Percentiles rank a stretch among this genome's conserved stretches.
Conservation (phyloP, 331 rosid species). For the Pyracantha coccinea region DNA sequence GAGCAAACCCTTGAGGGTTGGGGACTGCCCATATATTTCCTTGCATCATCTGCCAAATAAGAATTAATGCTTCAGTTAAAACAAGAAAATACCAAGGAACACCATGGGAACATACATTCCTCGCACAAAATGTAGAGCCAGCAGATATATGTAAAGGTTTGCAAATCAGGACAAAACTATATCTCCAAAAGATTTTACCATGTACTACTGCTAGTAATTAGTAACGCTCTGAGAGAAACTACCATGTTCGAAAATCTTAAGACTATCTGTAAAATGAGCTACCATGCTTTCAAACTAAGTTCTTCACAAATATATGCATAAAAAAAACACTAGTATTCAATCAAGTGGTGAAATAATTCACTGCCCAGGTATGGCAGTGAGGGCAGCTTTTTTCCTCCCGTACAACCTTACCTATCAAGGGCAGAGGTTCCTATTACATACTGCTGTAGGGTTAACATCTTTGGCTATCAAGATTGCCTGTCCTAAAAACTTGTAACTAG, state of each 20-base stretch:
- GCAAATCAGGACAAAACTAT: neutral
- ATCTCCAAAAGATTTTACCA: neutral
- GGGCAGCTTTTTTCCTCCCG: neutral
- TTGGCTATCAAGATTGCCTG: neutral
- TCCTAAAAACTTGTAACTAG: neutral
- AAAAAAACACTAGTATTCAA: neutral
- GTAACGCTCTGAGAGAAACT: neutral
- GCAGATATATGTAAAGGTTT: neutral
- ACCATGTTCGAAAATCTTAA: neutral
- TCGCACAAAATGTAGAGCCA: neutral
- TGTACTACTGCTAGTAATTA: neutral
- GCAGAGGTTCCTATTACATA: neutral
- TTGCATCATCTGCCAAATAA: constrained; percentile 81
- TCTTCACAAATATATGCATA: neutral
- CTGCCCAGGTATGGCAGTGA: neutral
- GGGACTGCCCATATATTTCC: constrained; percentile 86
- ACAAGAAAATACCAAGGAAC: neutral
- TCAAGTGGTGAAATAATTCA: neutral
- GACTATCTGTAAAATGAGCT: neutral
- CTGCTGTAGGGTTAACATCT: neutral
- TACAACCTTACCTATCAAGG: neutral
- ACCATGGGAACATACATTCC: neutral
- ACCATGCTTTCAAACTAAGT: too few relatives aligned
- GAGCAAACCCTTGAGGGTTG: constrained; percentile 63
- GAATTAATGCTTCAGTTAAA: neutral